Evolutionary conservation across 2,329 filamentous ascomycete species (phyloP).

Genomic region (Plectosphaerella plurivora): DNA sequence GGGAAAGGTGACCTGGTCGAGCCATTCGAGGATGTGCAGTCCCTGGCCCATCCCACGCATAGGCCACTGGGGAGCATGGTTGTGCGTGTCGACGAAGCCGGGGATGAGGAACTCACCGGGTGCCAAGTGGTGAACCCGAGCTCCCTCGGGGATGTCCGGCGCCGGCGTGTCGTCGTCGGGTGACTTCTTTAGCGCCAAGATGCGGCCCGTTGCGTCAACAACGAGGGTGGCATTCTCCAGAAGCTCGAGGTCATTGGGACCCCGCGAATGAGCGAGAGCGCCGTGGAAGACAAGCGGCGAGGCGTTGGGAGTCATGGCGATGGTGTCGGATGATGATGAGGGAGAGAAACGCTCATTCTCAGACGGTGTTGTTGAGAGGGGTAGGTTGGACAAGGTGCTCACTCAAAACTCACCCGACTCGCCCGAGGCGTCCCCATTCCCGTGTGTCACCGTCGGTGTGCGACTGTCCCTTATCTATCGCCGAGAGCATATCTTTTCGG

Average conservation of each 20-base stretch:
- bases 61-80: slow-evolving; percentile 58
- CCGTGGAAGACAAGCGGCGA: slow-evolving; percentile 28
- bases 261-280: slow-evolving; percentile 34
- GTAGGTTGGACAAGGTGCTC: background rate
- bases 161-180: slow-evolving; percentile 6
- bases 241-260: slow-evolving; percentile 26
- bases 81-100: slow-evolving; percentile 63
- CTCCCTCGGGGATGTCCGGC: slow-evolving; percentile 5
- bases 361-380: no score
- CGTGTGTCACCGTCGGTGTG: no score
- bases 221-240: slow-evolving; percentile 31
- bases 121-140: slow-evolving; percentile 22
- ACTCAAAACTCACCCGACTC: no score
- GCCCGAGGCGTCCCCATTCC: no score
- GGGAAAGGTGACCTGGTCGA: slow-evolving; percentile 59
- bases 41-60: slow-evolving; percentile 44
- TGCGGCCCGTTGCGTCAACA: slow-evolving; percentile 16
- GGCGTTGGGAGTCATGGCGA: background rate
- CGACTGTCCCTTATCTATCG: no score
- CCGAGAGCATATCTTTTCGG: no score
- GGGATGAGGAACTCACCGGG: slow-evolving; percentile 51
- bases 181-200: slow-evolving; percentile 16
- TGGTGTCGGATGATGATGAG: background rate
- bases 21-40: slow-evolving; percentile 57
- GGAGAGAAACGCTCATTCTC: no score